These are phyloP conservation scores for Cercospora beticola DNA, from an alignment of 2,329 filamentous ascomycete genomes.

Conservation along the genomic window DNA sequence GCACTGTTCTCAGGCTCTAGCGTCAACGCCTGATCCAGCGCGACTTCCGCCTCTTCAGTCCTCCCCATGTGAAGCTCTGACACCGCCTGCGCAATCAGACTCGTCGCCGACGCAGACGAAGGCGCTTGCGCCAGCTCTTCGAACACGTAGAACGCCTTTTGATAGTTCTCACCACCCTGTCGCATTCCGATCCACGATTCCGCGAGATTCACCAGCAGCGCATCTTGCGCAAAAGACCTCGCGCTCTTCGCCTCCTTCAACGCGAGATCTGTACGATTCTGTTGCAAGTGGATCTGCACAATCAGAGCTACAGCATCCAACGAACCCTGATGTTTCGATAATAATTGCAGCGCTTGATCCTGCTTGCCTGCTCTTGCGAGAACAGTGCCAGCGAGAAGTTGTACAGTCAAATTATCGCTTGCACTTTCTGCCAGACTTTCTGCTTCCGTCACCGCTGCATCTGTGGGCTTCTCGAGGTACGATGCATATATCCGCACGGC, in stretches of 20 bases:
- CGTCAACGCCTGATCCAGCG: conserved; percentile 74
- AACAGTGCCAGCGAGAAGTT: conserved; percentile 78
- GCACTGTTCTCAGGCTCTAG: conserved; percentile 70
- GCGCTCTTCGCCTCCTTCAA: conserved; percentile 84
- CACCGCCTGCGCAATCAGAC: conserved; percentile 82
- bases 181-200: conserved; percentile 93
- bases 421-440: conserved; percentile 66
- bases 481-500: conserved; percentile 77
- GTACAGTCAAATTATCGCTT: conserved; percentile 74
- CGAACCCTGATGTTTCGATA: conserved; percentile 81
- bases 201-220: conserved; percentile 85
- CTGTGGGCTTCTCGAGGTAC: conserved; percentile 42
- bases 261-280: conserved; percentile 88
- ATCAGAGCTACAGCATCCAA: conserved; percentile 78
- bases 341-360: conserved; percentile 79
- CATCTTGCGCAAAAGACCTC: conserved; percentile 93
- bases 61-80: conserved; percentile 88
- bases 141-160: conserved; percentile 95
- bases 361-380: conserved; percentile 75
- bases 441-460: conserved; percentile 56
- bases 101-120: conserved; percentile 71
- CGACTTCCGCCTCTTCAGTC: conserved; percentile 82
- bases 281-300: conserved; percentile 85
- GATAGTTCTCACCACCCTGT: conserved; percentile 92
- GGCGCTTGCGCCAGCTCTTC: conserved; percentile 91